Evolutionary conservation across 805 yeast species (phyloP).

Genomic region (Ogataea parapolymorpha): DNA sequence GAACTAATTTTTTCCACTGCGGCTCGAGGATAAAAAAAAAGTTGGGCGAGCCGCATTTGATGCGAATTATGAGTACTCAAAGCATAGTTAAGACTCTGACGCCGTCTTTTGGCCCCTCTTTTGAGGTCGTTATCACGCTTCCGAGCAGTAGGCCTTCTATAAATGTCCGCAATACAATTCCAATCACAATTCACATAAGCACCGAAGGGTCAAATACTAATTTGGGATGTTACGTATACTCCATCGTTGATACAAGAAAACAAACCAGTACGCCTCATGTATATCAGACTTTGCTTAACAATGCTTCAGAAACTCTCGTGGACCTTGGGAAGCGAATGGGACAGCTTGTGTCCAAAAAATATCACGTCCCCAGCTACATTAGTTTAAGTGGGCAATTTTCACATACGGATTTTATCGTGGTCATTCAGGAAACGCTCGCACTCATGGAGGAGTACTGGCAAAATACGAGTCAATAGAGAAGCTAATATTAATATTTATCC

Average conservation of each 20-base stretch:
- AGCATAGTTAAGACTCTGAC: slow-evolving; percentile 19
- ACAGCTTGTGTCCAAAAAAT: slow-evolving; percentile 38
- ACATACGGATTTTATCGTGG: slow-evolving; percentile 31
- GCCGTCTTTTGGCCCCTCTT: slow-evolving; percentile 28
- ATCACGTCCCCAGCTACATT: slow-evolving; percentile 42
- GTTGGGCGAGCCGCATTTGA: slow-evolving; percentile 2
- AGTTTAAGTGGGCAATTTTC: slow-evolving; percentile 40
- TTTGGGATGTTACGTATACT: slow-evolving; percentile 45
- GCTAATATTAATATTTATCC: slow-evolving; percentile 26
- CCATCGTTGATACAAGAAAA: slow-evolving; percentile 35
- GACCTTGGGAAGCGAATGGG: slow-evolving; percentile 45
- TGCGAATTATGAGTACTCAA: slow-evolving; percentile 7
- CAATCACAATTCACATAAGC: slow-evolving; percentile 37
- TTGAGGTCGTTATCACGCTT: slow-evolving; percentile 23
- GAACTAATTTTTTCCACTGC: slow-evolving; percentile 1
- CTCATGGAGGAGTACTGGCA: slow-evolving; percentile 28
- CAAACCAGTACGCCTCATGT: slow-evolving; percentile 23
- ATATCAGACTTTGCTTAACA: slow-evolving; percentile 43
- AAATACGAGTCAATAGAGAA: background rate
- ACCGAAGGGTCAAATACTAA: slow-evolving; percentile 29
- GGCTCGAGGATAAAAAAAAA: slow-evolving; percentile 2
- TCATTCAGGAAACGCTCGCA: slow-evolving; percentile 29
- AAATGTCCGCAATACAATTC: slow-evolving; percentile 22
- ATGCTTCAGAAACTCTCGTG: slow-evolving; percentile 37
- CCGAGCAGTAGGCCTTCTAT: slow-evolving; percentile 20